Percentiles rank a stretch among this genome's conserved stretches.
Conservation (phyloP, 2,329 filamentous ascomycete species). For the Microascus cirrosus region DNA sequence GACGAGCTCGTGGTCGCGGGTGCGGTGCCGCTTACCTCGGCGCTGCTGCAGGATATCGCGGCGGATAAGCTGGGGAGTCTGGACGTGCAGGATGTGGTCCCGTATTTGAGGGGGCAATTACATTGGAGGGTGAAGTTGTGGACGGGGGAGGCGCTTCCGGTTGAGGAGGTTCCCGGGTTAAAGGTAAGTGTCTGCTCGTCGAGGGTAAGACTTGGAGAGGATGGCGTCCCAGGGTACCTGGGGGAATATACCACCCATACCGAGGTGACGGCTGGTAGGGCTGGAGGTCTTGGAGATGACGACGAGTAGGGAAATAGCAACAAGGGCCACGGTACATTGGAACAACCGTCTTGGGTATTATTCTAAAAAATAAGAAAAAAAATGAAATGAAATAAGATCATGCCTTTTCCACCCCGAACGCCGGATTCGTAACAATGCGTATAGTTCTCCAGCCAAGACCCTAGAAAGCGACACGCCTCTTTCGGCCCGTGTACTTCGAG, state of each 20-base stretch:
- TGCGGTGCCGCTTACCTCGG: constrained; percentile 39
- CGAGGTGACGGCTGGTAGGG: constrained; percentile 13
- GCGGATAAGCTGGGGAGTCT: constrained; percentile 12
- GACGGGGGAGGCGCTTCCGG: constrained; percentile 8
- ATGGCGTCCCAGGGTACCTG: constrained; percentile 12
- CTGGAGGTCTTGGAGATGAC: constrained; percentile 7
- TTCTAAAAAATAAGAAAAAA: not conserved
- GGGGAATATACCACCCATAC: constrained; percentile 10
- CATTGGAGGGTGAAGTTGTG: constrained; percentile 14
- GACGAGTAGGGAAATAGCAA: not conserved
- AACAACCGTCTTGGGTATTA: not conserved
- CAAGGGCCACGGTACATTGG: not conserved
- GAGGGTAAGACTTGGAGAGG: constrained; percentile 11
- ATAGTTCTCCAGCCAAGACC: not conserved
- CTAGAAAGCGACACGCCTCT: constrained; percentile 68
- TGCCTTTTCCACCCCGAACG: not conserved
- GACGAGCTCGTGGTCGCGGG: constrained; percentile 14
- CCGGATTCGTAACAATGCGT: constrained; percentile 3
- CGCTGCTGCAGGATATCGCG: constrained; percentile 30
- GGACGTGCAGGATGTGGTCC: constrained; percentile 12
- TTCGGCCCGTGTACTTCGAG: constrained; percentile 90
- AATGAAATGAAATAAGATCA: not conserved
- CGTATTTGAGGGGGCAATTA: constrained; percentile 13
- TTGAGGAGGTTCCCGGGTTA: constrained; percentile 10
- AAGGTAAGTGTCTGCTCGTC: constrained; percentile 14